Evolutionary conservation across 2,329 filamentous ascomycete species (phyloP).

Genomic region (Plectosphaerella sp.): DNA sequence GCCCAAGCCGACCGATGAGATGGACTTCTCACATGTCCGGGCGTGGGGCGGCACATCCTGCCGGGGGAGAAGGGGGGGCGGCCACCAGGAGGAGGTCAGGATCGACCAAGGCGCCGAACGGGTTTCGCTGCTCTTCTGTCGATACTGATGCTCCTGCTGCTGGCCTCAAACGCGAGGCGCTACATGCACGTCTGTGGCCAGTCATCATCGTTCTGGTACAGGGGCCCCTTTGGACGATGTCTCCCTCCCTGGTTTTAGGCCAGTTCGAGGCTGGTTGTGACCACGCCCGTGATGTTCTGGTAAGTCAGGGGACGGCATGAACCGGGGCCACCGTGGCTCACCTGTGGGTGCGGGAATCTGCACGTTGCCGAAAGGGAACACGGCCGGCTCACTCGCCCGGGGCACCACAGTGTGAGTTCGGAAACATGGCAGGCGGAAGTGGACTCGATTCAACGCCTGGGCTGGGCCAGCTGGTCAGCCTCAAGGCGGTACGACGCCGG

Average conservation of each 20-base stretch:
- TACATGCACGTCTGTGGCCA: constrained; percentile 2
- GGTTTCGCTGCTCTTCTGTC: not conserved
- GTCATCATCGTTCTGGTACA: not conserved
- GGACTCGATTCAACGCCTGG: no score
- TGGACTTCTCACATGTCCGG: not conserved
- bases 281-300: not conserved
- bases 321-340: constrained; percentile 5
- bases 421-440: not conserved
- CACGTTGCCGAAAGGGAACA: constrained; percentile 15
- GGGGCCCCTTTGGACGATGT: not conserved
- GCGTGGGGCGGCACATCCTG: not conserved
- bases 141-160: not conserved
- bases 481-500: not conserved
- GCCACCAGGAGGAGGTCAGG: not conserved
- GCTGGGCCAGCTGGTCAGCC: not conserved
- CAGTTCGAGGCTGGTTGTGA: constrained; percentile 1
- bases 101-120: not conserved
- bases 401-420: not conserved
- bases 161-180: constrained; percentile 12
- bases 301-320: constrained; percentile 10
- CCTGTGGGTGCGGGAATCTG: constrained; percentile 11
- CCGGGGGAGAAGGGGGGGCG: not conserved
- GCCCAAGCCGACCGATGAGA: not conserved
- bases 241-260: not conserved
- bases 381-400: constrained; percentile 3